Percentiles rank a stretch among this genome's conserved stretches.
Evolutionary conservation across 2,329 filamentous ascomycete genomes (phyloP).

Genomic region (Dissoconium aciculare): DNA sequence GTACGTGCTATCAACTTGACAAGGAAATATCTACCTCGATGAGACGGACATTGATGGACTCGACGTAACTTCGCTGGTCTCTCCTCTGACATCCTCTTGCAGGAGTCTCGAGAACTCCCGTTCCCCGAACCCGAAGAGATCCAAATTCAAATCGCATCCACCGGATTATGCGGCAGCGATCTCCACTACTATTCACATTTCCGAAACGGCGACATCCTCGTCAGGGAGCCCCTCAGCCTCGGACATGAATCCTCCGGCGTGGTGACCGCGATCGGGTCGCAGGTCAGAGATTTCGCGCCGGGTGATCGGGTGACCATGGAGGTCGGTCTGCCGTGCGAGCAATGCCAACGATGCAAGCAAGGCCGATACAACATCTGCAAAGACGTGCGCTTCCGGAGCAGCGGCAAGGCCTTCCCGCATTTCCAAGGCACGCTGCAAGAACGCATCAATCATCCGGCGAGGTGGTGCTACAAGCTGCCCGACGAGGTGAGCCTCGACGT

Average conservation of each 20-base stretch:
- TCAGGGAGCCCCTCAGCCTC: slow-evolving; percentile 68
- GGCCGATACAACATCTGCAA: slow-evolving; percentile 50
- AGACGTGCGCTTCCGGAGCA: slow-evolving; percentile 42
- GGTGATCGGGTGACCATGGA: slow-evolving; percentile 88
- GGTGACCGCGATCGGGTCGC: slow-evolving; percentile 53
- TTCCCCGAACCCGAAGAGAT: slow-evolving; percentile 40
- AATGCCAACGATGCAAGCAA: slow-evolving; percentile 39
- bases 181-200: slow-evolving; percentile 79
- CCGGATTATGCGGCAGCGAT: slow-evolving; percentile 57
- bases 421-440: slow-evolving; percentile 50
- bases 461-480: slow-evolving; percentile 45
- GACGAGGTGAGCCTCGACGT: slow-evolving; percentile 38
- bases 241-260: slow-evolving; percentile 67
- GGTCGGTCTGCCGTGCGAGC: slow-evolving; percentile 71
- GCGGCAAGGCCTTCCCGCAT: slow-evolving; percentile 46
- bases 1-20: slow-evolving; percentile 29
- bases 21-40: background rate
- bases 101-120: slow-evolving; percentile 40
- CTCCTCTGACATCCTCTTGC: slow-evolving; percentile 4
- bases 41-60: slow-evolving; percentile 2
- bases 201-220: slow-evolving; percentile 72
- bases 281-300: slow-evolving; percentile 36
- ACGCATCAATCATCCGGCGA: slow-evolving; percentile 45
- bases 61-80: too few relatives aligned
- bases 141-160: slow-evolving; percentile 49